Evolutionary conservation across 306 rosid genomes (phyloP).

Genomic region (Crataegus laevigata): DNA sequence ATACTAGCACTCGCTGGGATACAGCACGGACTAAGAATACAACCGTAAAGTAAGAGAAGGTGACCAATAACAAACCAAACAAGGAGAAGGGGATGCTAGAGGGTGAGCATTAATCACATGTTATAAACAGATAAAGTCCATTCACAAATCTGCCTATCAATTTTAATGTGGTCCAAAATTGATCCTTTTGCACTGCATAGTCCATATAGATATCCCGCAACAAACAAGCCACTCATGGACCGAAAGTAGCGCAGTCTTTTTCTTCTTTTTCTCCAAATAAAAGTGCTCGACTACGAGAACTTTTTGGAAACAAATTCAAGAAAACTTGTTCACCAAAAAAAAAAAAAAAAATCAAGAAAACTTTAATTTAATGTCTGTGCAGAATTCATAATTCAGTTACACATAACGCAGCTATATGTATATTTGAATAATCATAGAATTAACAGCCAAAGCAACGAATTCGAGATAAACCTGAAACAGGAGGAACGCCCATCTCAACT

Average conservation of each 20-base stretch:
- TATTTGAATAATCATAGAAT: not conserved
- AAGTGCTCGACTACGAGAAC: not conserved
- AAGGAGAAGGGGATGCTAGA: not conserved
- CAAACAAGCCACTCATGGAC: not conserved
- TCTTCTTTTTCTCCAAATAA: not conserved
- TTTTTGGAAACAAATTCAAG: not conserved
- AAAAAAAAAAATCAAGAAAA: too few species aligned
- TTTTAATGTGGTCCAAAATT: not conserved
- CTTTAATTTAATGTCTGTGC: not conserved
- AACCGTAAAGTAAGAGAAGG: not conserved
- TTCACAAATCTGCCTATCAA: not conserved
- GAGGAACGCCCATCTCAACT: conserved; percentile 92
- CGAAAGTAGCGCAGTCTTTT: not conserved
- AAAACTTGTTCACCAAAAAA: too few species aligned
- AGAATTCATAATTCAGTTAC: not conserved
- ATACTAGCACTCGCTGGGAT: not conserved
- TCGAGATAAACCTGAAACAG: conserved; percentile 57
- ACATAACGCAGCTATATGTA: not conserved
- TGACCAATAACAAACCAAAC: not conserved
- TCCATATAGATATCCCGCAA: not conserved
- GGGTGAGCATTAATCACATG: not conserved
- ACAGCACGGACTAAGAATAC: not conserved
- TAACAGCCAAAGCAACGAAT: not conserved
- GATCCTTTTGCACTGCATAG: not conserved
- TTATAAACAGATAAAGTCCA: not conserved